A percentile compares a stretch with the other conserved stretches of the same genome.
These are phyloP conservation scores for Podospora pseudopauciseta DNA, from an alignment of 495 filamentous ascomycete genomes.

Conservation along the genomic window DNA sequence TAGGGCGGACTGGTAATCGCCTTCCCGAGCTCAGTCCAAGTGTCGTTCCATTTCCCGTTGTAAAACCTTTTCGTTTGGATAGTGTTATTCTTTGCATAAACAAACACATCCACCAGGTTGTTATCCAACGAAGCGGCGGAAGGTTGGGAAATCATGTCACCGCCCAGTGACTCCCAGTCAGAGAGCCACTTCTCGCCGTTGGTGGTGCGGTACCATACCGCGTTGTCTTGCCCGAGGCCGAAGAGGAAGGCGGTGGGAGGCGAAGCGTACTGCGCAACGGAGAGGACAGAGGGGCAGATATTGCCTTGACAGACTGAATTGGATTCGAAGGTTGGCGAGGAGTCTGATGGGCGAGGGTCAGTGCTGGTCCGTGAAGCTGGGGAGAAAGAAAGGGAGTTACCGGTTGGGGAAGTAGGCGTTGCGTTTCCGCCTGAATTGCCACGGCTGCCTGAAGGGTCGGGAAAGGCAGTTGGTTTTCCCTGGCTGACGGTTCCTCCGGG, in stretches of 20 bases:
- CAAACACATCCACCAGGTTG: background rate
- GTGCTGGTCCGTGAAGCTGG: no score
- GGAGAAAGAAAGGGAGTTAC: no score
- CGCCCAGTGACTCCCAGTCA: slow-evolving; percentile 6
- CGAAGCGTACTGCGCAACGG: background rate
- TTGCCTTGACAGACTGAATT: background rate
- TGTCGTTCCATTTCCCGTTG: background rate
- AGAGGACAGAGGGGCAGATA: slow-evolving; percentile 1
- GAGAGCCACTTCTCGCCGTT: slow-evolving; percentile 9
- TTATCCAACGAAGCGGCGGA: background rate
- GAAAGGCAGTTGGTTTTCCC: background rate
- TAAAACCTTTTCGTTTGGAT: background rate
- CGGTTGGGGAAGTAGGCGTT: background rate
- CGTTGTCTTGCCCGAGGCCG: slow-evolving; percentile 1
- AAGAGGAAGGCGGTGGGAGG: slow-evolving; percentile 7
- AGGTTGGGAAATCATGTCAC: background rate
- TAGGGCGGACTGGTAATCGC: background rate
- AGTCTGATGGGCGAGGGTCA: background rate
- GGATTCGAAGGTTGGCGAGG: background rate
- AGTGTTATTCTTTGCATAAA: background rate
- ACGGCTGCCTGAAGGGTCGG: background rate
- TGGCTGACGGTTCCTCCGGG: background rate
- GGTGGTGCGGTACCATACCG: slow-evolving; percentile 5
- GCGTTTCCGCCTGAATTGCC: background rate
- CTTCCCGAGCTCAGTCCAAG: background rate